A percentile compares a stretch with the other conserved stretches of the same genome.
phyloP scores from a whole-genome alignment of 192 early-diverging fungal species.

The Entophlyctis luteolus region DNA sequence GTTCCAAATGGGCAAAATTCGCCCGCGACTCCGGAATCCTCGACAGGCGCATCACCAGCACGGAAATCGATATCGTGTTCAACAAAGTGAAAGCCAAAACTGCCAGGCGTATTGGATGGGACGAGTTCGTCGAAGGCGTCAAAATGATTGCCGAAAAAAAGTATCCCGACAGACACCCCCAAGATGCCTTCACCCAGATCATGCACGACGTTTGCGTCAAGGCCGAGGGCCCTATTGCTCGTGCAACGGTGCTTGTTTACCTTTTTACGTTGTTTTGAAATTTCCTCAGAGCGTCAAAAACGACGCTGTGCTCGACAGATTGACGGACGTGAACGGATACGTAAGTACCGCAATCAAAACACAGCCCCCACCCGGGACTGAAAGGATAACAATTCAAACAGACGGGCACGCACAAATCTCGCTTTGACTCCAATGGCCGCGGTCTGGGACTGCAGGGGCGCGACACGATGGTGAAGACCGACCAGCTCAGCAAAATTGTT shows the following conservation, averaged over 20 bases:
- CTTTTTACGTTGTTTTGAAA: not conserved
- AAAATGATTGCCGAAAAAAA: slow-evolving; percentile 45
- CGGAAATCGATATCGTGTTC: slow-evolving; percentile 57
- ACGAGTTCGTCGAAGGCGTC: slow-evolving; percentile 39
- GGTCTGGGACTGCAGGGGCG: slow-evolving; percentile 49
- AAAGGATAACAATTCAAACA: not conserved
- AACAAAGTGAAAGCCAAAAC: slow-evolving; percentile 57
- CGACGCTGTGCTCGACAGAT: slow-evolving; percentile 37
- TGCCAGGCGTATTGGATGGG: slow-evolving; percentile 42
- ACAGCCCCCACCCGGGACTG: not conserved
- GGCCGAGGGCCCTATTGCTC: not conserved
- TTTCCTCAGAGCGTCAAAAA: slow-evolving; percentile 26
- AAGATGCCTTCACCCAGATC: slow-evolving; percentile 32
- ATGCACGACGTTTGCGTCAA: slow-evolving; percentile 25
- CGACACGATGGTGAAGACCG: slow-evolving; percentile 31
- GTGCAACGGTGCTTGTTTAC: slow-evolving; percentile 8
- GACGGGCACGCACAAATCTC: slow-evolving; percentile 54
- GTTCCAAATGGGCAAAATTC: slow-evolving; percentile 43
- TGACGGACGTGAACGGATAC: slow-evolving; percentile 43
- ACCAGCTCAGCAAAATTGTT: slow-evolving; percentile 33
- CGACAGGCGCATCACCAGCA: slow-evolving; percentile 45
- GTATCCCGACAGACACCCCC: slow-evolving; percentile 33
- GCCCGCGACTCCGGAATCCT: slow-evolving; percentile 45
- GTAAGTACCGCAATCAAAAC: slow-evolving; percentile 15
- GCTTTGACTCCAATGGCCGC: slow-evolving; percentile 49